Evolutionary conservation across 495 filamentous ascomycete species (phyloP).

Genomic region (Hyaloscypha hepaticicola): DNA sequence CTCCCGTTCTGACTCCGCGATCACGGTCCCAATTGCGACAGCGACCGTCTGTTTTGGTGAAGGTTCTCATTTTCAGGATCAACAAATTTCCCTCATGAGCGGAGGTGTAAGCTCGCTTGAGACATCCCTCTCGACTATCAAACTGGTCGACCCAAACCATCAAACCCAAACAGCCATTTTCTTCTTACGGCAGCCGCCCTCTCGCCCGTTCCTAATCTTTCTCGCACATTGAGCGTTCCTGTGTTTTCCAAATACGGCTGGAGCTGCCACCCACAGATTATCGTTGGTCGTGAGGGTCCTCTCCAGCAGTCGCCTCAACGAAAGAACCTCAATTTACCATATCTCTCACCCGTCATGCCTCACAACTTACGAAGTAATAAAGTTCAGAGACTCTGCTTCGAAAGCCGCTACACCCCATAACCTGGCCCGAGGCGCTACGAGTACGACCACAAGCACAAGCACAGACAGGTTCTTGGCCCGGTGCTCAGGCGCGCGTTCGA

Average conservation of each 20-base stretch:
- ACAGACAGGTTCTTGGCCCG: neutral
- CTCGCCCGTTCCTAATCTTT: slow-evolving; percentile 3
- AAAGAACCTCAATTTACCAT: neutral
- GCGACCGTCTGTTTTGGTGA: neutral
- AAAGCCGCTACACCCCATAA: neutral
- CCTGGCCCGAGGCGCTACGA: too few species aligned
- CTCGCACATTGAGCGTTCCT: neutral
- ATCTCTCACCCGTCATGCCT: neutral
- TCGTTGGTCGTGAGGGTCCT: neutral
- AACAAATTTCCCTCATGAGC: slow-evolving; percentile 4
- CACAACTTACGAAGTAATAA: too few species aligned
- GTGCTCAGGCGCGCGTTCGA: neutral
- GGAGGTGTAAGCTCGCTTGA: slow-evolving; percentile 9
- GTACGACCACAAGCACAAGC: neutral
- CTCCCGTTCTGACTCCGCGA: neutral
- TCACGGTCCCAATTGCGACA: too few species aligned
- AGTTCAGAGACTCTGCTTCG: neutral
- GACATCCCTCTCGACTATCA: slow-evolving; percentile 10
- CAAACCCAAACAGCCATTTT: neutral
- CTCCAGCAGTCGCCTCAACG: neutral
- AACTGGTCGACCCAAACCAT: slow-evolving; percentile 1
- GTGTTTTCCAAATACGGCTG: neutral
- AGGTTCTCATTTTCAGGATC: neutral
- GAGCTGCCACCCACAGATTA: slow-evolving; percentile 4
- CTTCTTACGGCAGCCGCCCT: neutral